A percentile compares a stretch with the other conserved stretches of the same genome.
phyloP scores from a whole-genome alignment of 1,284 basidiomycete genomes.

The Peniophora sp. region DNA sequence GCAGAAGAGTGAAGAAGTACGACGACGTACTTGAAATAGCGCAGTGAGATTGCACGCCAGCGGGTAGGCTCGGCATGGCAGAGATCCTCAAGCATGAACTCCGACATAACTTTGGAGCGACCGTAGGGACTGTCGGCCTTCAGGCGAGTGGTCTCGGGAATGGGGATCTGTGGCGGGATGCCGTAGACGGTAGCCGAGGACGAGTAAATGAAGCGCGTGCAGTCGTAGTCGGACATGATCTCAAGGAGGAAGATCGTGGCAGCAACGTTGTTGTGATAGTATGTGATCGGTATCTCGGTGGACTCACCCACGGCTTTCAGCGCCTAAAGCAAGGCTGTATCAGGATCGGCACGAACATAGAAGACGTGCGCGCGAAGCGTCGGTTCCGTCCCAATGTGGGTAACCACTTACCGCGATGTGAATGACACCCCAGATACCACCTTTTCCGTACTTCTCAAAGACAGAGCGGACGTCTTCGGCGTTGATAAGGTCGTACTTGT shows the following conservation, averaged over 20 bases:
- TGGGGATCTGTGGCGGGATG: constrained; percentile 86
- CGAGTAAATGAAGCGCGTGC: constrained; percentile 88
- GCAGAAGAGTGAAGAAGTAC: background rate
- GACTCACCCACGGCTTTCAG: constrained; percentile 98
- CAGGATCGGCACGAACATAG: background rate
- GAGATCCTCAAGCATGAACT: constrained; percentile 86
- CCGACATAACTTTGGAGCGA: constrained; percentile 92
- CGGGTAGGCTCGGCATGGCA: constrained; percentile 72
- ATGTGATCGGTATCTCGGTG: constrained; percentile 88
- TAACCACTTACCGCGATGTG: constrained; percentile 76
- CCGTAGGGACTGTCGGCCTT: constrained; percentile 93
- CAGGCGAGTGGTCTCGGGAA: constrained; percentile 87
- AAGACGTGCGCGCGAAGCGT: background rate
- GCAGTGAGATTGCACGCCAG: constrained; percentile 79
- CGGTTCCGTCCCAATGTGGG: background rate
- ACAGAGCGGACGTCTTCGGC: constrained; percentile 65
- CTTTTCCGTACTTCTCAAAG: constrained; percentile 80
- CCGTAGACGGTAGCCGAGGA: constrained; percentile 99
- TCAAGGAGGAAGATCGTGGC: constrained; percentile 81
- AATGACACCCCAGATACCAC: constrained; percentile 96
- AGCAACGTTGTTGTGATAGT: constrained; percentile 88
- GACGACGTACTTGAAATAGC: constrained; percentile 90
- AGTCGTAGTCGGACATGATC: constrained; percentile 80
- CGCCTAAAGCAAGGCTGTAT: constrained; percentile 42
- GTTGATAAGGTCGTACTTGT: constrained; percentile 70